Percentiles rank a stretch among this genome's conserved stretches.
Evolutionary conservation across 148 eudicot species (phyloP).

Genomic region (Amaranthus hypochondriacus): DNA sequence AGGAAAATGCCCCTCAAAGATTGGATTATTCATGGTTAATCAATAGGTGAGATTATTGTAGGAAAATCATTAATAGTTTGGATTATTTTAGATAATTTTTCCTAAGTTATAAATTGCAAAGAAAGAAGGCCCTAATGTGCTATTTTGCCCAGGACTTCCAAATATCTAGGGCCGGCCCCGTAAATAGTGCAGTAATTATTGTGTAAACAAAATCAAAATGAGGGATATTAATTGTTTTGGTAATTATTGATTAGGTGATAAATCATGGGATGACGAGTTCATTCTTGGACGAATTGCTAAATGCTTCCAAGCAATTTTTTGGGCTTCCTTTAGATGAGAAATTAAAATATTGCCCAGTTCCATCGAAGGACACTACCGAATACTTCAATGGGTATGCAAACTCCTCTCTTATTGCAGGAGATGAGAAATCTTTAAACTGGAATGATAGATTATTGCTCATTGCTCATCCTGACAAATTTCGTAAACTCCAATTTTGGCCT

Average conservation of each 20-base stretch:
- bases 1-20: too few relatives aligned
- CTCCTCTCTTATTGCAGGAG: constrained; percentile 17
- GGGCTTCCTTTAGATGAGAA: constrained; percentile 45
- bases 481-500: constrained; percentile 34
- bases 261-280: constrained; percentile 56
- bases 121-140: too few relatives aligned
- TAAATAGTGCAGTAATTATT: too few relatives aligned
- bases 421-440: constrained; percentile 34
- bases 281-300: constrained; percentile 50
- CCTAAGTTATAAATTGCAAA: too few relatives aligned
- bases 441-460: constrained; percentile 36
- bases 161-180: too few relatives aligned
- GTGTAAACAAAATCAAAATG: too few relatives aligned
- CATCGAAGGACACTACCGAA: constrained; percentile 17
- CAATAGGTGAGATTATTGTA: too few relatives aligned
- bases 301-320: constrained; percentile 49
- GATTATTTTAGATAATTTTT: too few relatives aligned
- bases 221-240: background rate
- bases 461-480: constrained; percentile 30
- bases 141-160: too few relatives aligned
- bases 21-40: too few relatives aligned
- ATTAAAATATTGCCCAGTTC: constrained; percentile 20
- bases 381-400: constrained; percentile 46
- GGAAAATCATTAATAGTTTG: too few relatives aligned
- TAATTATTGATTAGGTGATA: constrained; percentile 25